These are phyloP conservation scores for Trametes cingulata DNA, from an alignment of 768 basidiomycete species.

Conservation along the genomic window DNA sequence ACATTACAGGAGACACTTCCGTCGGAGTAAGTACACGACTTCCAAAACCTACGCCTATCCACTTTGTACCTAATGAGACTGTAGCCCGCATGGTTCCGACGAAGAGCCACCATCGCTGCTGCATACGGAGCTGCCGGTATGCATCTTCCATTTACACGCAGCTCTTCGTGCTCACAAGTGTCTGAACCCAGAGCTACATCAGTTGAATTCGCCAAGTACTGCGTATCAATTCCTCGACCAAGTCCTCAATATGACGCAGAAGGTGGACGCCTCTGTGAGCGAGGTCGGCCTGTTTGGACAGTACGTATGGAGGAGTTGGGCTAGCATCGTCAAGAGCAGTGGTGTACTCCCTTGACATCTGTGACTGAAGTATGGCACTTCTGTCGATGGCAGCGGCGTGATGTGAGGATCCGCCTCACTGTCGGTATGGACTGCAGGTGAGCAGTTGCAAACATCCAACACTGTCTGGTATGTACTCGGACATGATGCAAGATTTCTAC, in stretches of 20 bases:
- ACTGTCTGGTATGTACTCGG: too few relatives aligned
- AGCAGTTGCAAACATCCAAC: neutral
- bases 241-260: conserved; percentile 53
- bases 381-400: neutral
- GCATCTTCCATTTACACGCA: neutral
- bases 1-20: conserved; percentile 51
- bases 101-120: conserved; percentile 61
- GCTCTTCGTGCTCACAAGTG: neutral
- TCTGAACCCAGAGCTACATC: conserved; percentile 63
- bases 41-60: neutral
- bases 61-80: neutral
- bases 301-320: conserved; percentile 71
- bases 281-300: conserved; percentile 57
- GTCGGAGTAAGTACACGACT: conserved; percentile 52
- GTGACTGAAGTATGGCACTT: neutral
- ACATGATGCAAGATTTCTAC: too few relatives aligned
- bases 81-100: conserved; percentile 74
- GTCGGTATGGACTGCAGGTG: neutral
- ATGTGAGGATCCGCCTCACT: neutral
- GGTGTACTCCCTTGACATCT: conserved; percentile 40
- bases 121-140: conserved; percentile 63
- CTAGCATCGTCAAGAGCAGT: conserved; percentile 67
- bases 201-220: conserved; percentile 74
- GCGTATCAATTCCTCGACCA: conserved; percentile 65
- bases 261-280: conserved; percentile 46